These are phyloP conservation scores for Penicillium capsulatum DNA, from an alignment of 2,329 filamentous ascomycete genomes.

Conservation along the genomic window DNA sequence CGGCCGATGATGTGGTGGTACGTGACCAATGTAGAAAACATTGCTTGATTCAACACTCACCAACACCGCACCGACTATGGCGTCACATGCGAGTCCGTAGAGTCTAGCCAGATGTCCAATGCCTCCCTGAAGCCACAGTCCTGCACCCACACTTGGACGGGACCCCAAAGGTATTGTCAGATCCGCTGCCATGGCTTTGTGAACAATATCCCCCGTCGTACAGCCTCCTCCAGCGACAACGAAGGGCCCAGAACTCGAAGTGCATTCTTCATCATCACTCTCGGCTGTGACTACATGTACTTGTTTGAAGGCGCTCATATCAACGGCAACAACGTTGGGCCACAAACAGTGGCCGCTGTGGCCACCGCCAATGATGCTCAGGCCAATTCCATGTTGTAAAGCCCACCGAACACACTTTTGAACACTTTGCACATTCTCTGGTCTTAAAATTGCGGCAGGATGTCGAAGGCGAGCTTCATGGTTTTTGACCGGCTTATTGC, in stretches of 20 bases:
- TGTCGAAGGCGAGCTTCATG: conserved; percentile 45
- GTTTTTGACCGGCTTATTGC: conserved; percentile 7
- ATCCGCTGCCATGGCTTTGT: conserved; percentile 44
- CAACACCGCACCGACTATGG: conserved; percentile 50
- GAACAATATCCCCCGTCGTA: conserved; percentile 53
- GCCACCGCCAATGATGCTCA: conserved; percentile 55
- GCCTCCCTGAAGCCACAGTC: conserved; percentile 62
- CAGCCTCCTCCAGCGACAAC: conserved; percentile 55
- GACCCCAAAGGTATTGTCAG: conserved; percentile 57
- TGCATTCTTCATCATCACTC: conserved; percentile 12
- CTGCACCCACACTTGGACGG: conserved; percentile 60
- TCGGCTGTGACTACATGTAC: conserved; percentile 42
- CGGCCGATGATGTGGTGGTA: conserved; percentile 48
- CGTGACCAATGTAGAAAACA: conserved; percentile 48
- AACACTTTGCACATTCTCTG: conserved; percentile 47
- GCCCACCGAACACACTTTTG: conserved; percentile 58
- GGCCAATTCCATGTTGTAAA: conserved; percentile 40
- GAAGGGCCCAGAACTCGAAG: conserved; percentile 27
- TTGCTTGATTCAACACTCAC: conserved; percentile 7
- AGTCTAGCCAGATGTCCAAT: conserved; percentile 57
- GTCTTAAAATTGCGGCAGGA: conserved; percentile 47
- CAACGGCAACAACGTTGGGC: conserved; percentile 52
- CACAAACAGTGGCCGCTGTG: conserved; percentile 58
- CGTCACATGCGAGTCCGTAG: conserved; percentile 57
- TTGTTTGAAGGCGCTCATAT: conserved; percentile 56